Base-by-base conservation (phyloP, 2,329 filamentous ascomycete genomes). In the Metarhizium humberi region DNA sequence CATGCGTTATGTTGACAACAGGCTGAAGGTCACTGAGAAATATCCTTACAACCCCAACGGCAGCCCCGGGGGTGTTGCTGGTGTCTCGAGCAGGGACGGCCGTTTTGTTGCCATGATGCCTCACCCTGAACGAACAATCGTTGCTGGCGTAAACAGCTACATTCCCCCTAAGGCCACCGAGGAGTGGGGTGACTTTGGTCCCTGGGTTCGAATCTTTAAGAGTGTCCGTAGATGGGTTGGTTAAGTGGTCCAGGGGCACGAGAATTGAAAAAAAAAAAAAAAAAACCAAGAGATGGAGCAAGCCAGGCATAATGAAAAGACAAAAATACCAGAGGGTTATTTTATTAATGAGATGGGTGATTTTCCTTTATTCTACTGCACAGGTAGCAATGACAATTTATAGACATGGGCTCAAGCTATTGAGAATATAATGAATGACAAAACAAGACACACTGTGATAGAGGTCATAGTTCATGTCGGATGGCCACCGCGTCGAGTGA, bases 21-120 rank as follows among this genome's bases (percentile, higher is more conserved):
- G 69, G 18, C 79, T 84, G 30, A 76, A 81, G 54, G 82, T 85
- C 2, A 94, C 94, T 1, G 88, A 91, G 71, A 77, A 76, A 62
- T 99, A 97, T 67, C 94, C 94, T 1, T 88, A 79, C 73, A 97
- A 97, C 74, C 83, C 78, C 52, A 96, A 95, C 72, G 91, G 91
- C 53, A 90, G 86, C 66, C 88, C 89, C 1, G 78, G 80, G 59
- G 91, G 89, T 66, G 87, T 96, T 60, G 88, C 91, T 1, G 90
- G 86, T 67, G 86, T 95, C 30, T 78, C 86, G 62, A 91, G 82
- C 63, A 79, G 76, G 47, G 86, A 95, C 66, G 91, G 91, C 13
- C 80, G 89, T 56, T 88, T 95, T 1, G 71, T 96, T 62, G 90
- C 90, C 6, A 82, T 96, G 74, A 96, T 96, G 91, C 92, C 92